phyloP scores from a whole-genome alignment of 371 early-diverging fungal genomes.

The Coemansia sp. region DNA sequence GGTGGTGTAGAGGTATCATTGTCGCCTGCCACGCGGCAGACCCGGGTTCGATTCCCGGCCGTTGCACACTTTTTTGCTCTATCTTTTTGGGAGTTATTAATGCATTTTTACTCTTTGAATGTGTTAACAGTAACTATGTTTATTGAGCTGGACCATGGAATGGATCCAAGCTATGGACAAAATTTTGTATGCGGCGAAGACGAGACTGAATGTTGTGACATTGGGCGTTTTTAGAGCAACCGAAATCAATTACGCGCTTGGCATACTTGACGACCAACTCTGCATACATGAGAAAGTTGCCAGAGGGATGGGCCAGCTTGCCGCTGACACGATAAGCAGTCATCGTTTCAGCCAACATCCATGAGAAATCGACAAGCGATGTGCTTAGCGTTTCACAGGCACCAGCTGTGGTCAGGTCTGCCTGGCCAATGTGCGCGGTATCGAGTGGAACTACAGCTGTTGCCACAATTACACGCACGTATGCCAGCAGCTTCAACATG shows the following conservation, averaged over 20 bases:
- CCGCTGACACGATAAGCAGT: slow-evolving; percentile 27
- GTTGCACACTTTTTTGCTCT: slow-evolving; percentile 21
- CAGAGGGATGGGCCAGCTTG: slow-evolving; percentile 23
- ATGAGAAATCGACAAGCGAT: slow-evolving; percentile 41
- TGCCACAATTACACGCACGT: slow-evolving; percentile 14
- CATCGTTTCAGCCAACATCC: slow-evolving; percentile 35
- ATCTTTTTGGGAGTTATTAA: not conserved
- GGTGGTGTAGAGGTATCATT: slow-evolving; percentile 37
- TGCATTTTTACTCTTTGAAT: not conserved
- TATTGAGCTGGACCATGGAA: not conserved
- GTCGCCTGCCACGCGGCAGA: slow-evolving; percentile 41
- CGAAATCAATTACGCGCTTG: slow-evolving; percentile 30
- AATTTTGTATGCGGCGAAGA: slow-evolving; percentile 28
- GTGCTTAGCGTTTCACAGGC: slow-evolving; percentile 30
- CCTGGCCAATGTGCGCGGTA: not conserved
- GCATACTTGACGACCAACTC: slow-evolving; percentile 33
- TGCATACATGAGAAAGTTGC: slow-evolving; percentile 23
- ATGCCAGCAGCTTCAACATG: slow-evolving; percentile 28
- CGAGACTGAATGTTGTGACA: not conserved
- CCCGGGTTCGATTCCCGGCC: slow-evolving; percentile 44
- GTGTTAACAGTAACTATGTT: not conserved
- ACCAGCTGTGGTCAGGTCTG: slow-evolving; percentile 1
- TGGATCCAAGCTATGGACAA: slow-evolving; percentile 7
- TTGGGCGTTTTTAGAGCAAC: slow-evolving; percentile 5
- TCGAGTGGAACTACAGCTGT: slow-evolving; percentile 17